phyloP scores from a whole-genome alignment of 768 basidiomycete species.

The Hygrophoropsis aurantiaca region DNA sequence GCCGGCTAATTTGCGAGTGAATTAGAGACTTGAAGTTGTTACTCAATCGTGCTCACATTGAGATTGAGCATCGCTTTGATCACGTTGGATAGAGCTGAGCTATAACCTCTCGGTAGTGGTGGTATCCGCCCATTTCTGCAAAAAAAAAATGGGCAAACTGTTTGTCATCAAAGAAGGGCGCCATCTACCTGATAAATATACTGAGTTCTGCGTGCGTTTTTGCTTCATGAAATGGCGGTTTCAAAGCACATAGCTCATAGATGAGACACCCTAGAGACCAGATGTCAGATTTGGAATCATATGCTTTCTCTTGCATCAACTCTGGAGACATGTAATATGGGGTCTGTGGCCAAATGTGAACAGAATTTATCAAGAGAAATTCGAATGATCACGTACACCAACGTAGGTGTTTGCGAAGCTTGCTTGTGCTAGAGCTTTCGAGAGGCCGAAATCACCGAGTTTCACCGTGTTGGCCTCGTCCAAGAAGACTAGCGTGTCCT shows the following conservation, averaged over 20 bases:
- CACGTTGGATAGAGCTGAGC: conserved; percentile 63
- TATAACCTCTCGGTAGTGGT: conserved; percentile 82
- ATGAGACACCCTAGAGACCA: conserved; percentile 98
- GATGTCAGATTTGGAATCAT: conserved; percentile 97
- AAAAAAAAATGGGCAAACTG: background rate
- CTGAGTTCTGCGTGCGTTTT: conserved; percentile 87
- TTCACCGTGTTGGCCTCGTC: conserved; percentile 85
- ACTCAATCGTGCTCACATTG: conserved; percentile 50
- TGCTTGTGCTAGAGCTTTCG: conserved; percentile 85
- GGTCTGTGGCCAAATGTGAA: conserved; percentile 54
- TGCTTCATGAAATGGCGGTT: conserved; percentile 92
- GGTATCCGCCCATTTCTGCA: conserved; percentile 85
- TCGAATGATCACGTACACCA: conserved; percentile 59
- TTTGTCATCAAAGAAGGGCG: background rate
- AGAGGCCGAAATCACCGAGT: conserved; percentile 95
- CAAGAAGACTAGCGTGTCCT: conserved; percentile 69
- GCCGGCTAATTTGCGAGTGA: conserved; percentile 54
- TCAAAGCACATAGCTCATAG: conserved; percentile 92
- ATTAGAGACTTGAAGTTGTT: conserved; percentile 5
- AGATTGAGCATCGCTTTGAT: conserved; percentile 88
- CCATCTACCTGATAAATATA: conserved; percentile 65
- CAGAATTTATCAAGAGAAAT: background rate
- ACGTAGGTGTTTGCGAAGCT: conserved; percentile 96
- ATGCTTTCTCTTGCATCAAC: conserved; percentile 94
- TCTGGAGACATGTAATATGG: conserved; percentile 99